These are phyloP conservation scores for Corylus avellana DNA, from an alignment of 306 rosid species.

Conservation along the genomic window DNA sequence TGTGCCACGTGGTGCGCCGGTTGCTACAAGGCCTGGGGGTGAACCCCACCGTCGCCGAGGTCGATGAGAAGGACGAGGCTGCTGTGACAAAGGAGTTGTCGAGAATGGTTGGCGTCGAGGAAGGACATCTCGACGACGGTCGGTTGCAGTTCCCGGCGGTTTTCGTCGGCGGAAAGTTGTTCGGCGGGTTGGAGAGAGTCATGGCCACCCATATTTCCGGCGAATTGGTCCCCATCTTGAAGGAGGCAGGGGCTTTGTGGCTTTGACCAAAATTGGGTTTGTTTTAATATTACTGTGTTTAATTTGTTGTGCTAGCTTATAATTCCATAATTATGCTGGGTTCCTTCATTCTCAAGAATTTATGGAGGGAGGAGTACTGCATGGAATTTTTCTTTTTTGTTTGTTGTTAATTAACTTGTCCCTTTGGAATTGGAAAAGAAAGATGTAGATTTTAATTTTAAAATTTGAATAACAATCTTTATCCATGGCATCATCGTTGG, in stretches of 20 bases:
- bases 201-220: conserved; percentile 91
- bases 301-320: no score
- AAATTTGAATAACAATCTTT: no score
- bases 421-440: not conserved
- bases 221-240: conserved; percentile 79
- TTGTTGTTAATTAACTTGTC: not conserved
- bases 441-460: not conserved
- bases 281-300: not conserved
- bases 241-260: conserved; percentile 95
- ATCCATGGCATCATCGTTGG: not conserved
- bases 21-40: conserved; percentile 81
- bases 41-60: conserved; percentile 72
- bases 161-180: conserved; percentile 81
- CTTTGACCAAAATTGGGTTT: conserved; percentile 41
- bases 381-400: not conserved
- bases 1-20: conserved; percentile 77
- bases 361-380: not conserved
- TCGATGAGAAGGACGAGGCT: conserved; percentile 55
- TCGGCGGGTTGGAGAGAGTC: conserved; percentile 89
- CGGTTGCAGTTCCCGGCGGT: conserved; percentile 72
- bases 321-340: not conserved
- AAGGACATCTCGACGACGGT: not conserved
- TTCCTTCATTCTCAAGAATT: not conserved
- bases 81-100: conserved; percentile 40
- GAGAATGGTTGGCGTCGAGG: not conserved